A percentile compares a stretch with the other conserved stretches of the same genome.
phyloP scores from a whole-genome alignment of 1,284 basidiomycete genomes.

The Sphaerobolus stellatus region DNA sequence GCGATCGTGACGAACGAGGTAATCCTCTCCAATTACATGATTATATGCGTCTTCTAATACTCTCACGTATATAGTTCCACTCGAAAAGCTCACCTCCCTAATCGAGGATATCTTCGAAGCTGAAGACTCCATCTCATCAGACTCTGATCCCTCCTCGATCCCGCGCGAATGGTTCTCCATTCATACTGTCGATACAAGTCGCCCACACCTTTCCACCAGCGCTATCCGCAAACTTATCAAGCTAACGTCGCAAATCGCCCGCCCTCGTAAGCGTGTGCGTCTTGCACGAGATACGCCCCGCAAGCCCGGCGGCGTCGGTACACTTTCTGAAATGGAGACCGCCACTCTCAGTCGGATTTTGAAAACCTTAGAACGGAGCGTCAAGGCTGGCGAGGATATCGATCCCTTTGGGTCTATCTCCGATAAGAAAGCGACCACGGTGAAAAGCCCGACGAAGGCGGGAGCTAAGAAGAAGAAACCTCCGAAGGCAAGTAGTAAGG shows the following conservation, averaged over 20 bases:
- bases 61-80: constrained; percentile 46
- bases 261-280: constrained; percentile 60
- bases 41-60: constrained; percentile 3
- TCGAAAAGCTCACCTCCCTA: constrained; percentile 70
- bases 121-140: constrained; percentile 75
- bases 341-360: constrained; percentile 61
- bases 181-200: constrained; percentile 53
- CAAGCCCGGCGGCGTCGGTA: constrained; percentile 40
- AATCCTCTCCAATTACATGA: constrained; percentile 18
- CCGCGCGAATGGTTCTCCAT: constrained; percentile 66
- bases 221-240: constrained; percentile 72
- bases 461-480: constrained; percentile 36
- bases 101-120: constrained; percentile 89
- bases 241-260: constrained; percentile 61
- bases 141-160: constrained; percentile 55
- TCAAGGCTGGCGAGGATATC: constrained; percentile 69
- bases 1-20: constrained; percentile 78
- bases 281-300: constrained; percentile 44
- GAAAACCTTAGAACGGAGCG: constrained; percentile 74
- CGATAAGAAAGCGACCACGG: constrained; percentile 19
- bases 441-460: constrained; percentile 27
- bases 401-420: constrained; percentile 58
- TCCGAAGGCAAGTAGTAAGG: constrained; percentile 35
- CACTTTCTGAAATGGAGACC: constrained; percentile 66
- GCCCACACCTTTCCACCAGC: constrained; percentile 57